Conservation (phyloP, 805 yeast genomes). For the Monosporozyma aquatica region DNA sequence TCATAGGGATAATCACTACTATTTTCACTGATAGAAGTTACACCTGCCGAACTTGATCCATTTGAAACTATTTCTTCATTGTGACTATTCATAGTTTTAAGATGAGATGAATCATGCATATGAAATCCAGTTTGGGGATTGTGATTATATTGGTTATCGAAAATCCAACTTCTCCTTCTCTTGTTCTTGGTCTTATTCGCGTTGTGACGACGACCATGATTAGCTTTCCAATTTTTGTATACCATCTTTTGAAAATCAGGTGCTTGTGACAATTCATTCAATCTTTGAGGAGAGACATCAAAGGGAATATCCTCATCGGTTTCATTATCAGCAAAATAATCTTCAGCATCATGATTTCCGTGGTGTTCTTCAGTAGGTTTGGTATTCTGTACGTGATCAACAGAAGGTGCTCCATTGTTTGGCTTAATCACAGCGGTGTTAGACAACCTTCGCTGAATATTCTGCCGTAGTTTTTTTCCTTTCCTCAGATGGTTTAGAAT, state of each 20-base stretch:
- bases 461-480: conserved; percentile 15
- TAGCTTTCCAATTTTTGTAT: conserved; percentile 27
- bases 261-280: conserved; percentile 28
- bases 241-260: conserved; percentile 43
- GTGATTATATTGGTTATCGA: conserved; percentile 17
- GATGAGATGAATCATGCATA: neutral
- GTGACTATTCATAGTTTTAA: neutral
- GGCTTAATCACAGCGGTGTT: neutral
- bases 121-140: neutral
- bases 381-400: neutral
- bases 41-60: neutral
- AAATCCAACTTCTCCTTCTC: conserved; percentile 13
- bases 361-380: conserved; percentile 4
- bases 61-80: neutral
- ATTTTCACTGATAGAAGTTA: conserved; percentile 9
- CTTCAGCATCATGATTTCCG: conserved; percentile 10
- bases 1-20: conserved; percentile 10
- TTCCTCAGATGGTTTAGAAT: conserved; percentile 14
- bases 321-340: conserved; percentile 23
- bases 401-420: neutral
- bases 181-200: conserved; percentile 13
- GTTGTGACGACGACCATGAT: conserved; percentile 8
- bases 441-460: conserved; percentile 12
- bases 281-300: conserved; percentile 11
- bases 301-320: conserved; percentile 20